Conservation (phyloP, 352 stramenopile species). For the Phytophthora idaei region DNA sequence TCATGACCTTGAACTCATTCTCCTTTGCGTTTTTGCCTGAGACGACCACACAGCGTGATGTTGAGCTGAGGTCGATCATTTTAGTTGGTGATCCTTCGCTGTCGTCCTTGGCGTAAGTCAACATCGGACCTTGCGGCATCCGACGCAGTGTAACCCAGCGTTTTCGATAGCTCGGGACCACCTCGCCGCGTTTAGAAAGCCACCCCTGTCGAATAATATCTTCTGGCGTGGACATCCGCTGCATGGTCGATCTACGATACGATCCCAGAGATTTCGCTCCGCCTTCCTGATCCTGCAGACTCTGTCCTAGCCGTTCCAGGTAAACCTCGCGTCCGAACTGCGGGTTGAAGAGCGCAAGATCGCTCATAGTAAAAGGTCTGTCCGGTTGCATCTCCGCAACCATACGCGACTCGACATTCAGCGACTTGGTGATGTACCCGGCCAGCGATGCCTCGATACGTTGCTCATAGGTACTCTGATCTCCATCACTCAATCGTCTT, state of each 20-base stretch:
- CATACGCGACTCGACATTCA: slow-evolving; percentile 47
- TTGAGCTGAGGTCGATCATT: slow-evolving; percentile 78
- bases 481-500: slow-evolving; percentile 49
- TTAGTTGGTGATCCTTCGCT: slow-evolving; percentile 55
- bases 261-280: slow-evolving; percentile 61
- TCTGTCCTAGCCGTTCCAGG: slow-evolving; percentile 67
- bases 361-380: slow-evolving; percentile 63
- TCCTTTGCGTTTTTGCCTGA: slow-evolving; percentile 64
- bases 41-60: slow-evolving; percentile 67
- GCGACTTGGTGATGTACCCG: slow-evolving; percentile 57
- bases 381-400: slow-evolving; percentile 33
- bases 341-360: slow-evolving; percentile 68
- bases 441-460: slow-evolving; percentile 68
- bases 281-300: slow-evolving; percentile 65
- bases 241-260: slow-evolving; percentile 71
- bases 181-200: slow-evolving; percentile 78
- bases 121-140: slow-evolving; percentile 77
- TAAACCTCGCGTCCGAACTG: slow-evolving; percentile 76
- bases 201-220: slow-evolving; percentile 69
- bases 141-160: slow-evolving; percentile 81
- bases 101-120: slow-evolving; percentile 82
- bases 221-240: slow-evolving; percentile 50
- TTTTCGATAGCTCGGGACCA: slow-evolving; percentile 81
- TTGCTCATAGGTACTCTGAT: slow-evolving; percentile 64
- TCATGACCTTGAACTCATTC: slow-evolving; percentile 80